Percentiles rank a stretch among this genome's conserved stretches.
Conservation (phyloP, 345 rosid genomes). For the Ceriops zippeliana region DNA sequence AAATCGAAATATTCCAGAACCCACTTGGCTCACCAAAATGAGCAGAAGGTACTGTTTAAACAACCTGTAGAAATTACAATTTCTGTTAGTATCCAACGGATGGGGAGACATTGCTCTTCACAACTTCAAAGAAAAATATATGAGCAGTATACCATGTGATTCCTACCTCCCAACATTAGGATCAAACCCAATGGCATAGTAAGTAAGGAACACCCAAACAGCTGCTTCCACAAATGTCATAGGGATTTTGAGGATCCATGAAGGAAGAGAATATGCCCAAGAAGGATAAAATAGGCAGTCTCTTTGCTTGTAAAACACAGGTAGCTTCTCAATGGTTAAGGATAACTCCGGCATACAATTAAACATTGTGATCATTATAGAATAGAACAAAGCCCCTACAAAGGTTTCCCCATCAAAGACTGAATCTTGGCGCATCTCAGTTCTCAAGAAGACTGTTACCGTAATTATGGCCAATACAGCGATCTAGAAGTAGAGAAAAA, state of each 20-base stretch:
- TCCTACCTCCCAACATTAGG: slow-evolving; percentile 59
- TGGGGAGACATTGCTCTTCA: too few species aligned
- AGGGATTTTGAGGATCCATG: slow-evolving; percentile 77
- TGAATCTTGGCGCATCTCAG: slow-evolving; percentile 11
- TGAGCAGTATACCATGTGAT: not conserved
- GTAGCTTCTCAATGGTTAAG: slow-evolving; percentile 69
- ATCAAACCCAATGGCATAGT: slow-evolving; percentile 70
- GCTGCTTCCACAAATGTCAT: slow-evolving; percentile 55
- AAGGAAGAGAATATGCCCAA: slow-evolving; percentile 71
- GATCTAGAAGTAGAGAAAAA: too few species aligned
- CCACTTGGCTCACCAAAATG: slow-evolving; percentile 47
- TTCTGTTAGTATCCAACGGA: not conserved
- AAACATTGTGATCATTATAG: slow-evolving; percentile 45
- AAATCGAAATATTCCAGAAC: slow-evolving; percentile 51
- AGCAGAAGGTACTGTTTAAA: slow-evolving; percentile 60
- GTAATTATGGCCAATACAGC: not conserved
- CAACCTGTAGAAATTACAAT: slow-evolving; percentile 29
- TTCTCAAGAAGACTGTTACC: slow-evolving; percentile 1
- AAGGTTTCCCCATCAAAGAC: slow-evolving; percentile 1
- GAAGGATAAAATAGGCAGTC: slow-evolving; percentile 62
- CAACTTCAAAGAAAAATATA: too few species aligned
- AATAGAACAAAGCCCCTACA: slow-evolving; percentile 3
- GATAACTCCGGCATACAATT: slow-evolving; percentile 68
- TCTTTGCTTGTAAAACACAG: slow-evolving; percentile 74
- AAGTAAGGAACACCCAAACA: slow-evolving; percentile 49